These are phyloP conservation scores for Sphaerulina populicola DNA, from an alignment of 2,329 filamentous ascomycete genomes.

Conservation along the genomic window DNA sequence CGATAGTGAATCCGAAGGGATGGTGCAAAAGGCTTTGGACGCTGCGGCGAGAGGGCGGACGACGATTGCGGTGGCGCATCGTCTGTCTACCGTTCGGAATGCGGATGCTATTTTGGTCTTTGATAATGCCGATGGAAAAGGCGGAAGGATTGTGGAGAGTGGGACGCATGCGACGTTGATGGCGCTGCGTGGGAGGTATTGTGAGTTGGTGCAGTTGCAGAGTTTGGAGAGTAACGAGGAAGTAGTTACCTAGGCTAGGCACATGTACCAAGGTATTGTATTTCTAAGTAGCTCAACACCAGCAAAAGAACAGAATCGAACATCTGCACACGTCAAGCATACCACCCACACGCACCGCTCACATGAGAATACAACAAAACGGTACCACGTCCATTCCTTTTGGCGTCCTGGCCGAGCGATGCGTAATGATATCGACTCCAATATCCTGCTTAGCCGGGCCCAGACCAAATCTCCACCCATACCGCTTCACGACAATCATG, in stretches of 20 bases:
- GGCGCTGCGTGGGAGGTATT: conserved; percentile 33
- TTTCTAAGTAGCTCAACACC: too few relatives aligned
- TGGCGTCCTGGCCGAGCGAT: conserved; percentile 1
- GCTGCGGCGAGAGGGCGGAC: conserved; percentile 34
- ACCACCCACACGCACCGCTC: not conserved
- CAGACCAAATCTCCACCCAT: conserved; percentile 25
- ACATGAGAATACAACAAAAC: conserved; percentile 16
- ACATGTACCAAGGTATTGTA: not conserved
- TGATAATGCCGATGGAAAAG: conserved; percentile 12
- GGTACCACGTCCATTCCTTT: conserved; percentile 7
- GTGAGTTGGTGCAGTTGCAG: conserved; percentile 9
- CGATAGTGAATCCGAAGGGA: conserved; percentile 57
- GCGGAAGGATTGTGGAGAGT: conserved; percentile 32
- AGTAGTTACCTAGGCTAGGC: not conserved
- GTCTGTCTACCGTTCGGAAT: conserved; percentile 33
- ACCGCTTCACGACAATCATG: conserved; percentile 21
- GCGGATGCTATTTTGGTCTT: conserved; percentile 37
- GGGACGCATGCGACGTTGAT: conserved; percentile 36
- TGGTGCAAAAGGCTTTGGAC: conserved; percentile 62
- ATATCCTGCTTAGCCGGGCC: conserved; percentile 19
- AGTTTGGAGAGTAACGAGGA: conserved; percentile 4
- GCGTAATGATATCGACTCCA: conserved; percentile 22
- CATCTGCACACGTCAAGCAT: too few relatives aligned
- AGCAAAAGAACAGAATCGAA: too few relatives aligned
- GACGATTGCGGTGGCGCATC: conserved; percentile 37